Percentiles rank a stretch among this genome's conserved stretches.
Conservation (phyloP, 352 stramenopile species). For the Pythium coloratum region DNA sequence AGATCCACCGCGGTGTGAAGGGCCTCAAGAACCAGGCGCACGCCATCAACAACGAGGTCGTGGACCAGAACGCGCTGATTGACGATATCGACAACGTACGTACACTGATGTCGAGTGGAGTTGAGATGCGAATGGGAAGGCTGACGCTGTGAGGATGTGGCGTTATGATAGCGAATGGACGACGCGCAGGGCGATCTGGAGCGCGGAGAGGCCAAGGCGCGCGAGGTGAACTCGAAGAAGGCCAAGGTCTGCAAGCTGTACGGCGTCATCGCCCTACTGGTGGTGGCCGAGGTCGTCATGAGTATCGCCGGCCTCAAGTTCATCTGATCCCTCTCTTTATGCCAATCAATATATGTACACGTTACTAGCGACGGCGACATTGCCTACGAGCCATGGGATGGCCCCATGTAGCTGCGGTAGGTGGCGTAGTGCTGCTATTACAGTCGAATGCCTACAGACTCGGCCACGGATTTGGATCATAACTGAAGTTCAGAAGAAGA, state of each 20-base stretch:
- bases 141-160: slow-evolving; percentile 10
- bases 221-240: slow-evolving; percentile 73
- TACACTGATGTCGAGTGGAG: not conserved
- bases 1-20: slow-evolving; percentile 77
- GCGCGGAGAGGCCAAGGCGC: slow-evolving; percentile 59
- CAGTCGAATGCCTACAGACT: too few species aligned
- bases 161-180: slow-evolving; percentile 19
- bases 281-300: slow-evolving; percentile 38
- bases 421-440: too few species aligned
- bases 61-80: slow-evolving; percentile 83
- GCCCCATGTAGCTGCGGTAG: too few species aligned
- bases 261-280: slow-evolving; percentile 59
- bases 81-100: slow-evolving; percentile 74
- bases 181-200: slow-evolving; percentile 47
- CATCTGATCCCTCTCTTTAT: slow-evolving; percentile 7
- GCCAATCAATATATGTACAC: slow-evolving; percentile 11
- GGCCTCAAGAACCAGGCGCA: slow-evolving; percentile 81
- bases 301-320: slow-evolving; percentile 22
- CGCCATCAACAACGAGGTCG: slow-evolving; percentile 82
- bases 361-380: not conserved
- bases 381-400: not conserved
- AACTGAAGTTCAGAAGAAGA: too few species aligned
- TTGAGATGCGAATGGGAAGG: not conserved
- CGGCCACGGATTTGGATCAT: too few species aligned
- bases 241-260: slow-evolving; percentile 86